A percentile compares a stretch with the other conserved stretches of the same genome.
Evolutionary conservation across 192 early-diverging fungal species (phyloP).

Genomic region (Haplosporangium gracile): DNA sequence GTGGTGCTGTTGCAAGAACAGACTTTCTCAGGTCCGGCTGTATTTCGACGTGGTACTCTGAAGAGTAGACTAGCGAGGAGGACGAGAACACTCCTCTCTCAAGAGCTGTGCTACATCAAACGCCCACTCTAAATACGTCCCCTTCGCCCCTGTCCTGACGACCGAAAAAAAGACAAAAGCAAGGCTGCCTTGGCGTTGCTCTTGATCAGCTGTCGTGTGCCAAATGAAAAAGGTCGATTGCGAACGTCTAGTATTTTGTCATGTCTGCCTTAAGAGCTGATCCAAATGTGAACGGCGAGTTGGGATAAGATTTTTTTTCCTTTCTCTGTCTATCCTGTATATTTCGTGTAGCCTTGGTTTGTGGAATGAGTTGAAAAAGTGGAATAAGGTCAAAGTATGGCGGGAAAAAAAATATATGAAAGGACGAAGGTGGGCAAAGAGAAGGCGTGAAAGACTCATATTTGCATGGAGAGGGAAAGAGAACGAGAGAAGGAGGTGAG

Average conservation of each 20-base stretch:
- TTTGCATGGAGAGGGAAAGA: background rate
- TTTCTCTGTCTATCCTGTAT: background rate
- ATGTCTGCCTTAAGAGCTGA: background rate
- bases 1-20: background rate
- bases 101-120: background rate
- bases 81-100: background rate
- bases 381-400: background rate
- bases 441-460: background rate
- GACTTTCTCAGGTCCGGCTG: background rate
- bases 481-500: background rate
- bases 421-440: background rate
- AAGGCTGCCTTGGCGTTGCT: background rate
- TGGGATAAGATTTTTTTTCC: constrained; percentile 1
- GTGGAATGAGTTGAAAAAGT: background rate
- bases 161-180: background rate
- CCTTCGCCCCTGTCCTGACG: background rate
- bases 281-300: background rate
- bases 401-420: background rate
- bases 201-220: constrained; percentile 5
- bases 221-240: background rate
- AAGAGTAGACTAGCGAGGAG: background rate
- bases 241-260: background rate
- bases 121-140: background rate
- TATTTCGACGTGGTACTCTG: background rate
- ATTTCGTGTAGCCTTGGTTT: background rate